Base-by-base conservation (phyloP, 345 rosid genomes). In the Clarkia xantiana region DNA sequence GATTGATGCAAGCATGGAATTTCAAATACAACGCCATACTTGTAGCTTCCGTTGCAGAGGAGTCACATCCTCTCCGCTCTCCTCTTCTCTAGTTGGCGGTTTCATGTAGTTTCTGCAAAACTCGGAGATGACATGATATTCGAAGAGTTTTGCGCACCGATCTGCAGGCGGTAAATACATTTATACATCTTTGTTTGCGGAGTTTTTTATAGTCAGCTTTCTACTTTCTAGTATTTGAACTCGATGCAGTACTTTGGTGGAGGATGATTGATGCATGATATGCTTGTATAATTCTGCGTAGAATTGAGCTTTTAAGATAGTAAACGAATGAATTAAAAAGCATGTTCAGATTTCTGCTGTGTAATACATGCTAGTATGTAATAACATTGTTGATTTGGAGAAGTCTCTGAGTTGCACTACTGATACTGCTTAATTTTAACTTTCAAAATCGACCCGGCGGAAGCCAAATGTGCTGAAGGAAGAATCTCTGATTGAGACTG, bases 101-200 rank as follows among this genome's bases (percentile, higher is more conserved):
- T 11, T 15, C 51, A 19, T 15, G 51, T 19, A 16, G 36, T 14
- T 9, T 19, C 16, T 16, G 39, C 38, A 13, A 15, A 38, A 18
- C 14, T 22, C 19, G 49, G 49, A 13, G 38, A 5, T 25, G 52
- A 5, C 36, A 49, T 49, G 53, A 49, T 42, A 7, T 46, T 46
- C 59, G 6, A 18, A 45, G 47, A 11, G 40, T 42, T 54, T n/a
- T 40, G 49, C 42, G 55, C 38, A 18, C 48, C 54, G 62, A 58
- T 58, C 55, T 58, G 54, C 54, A 42, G 55, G 49, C 43, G 49
- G 62, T 58, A 58, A 16, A 29, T 18, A 8, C 9, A 11, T 2
- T 14, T 3, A 11, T 1, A 19, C 0, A 36, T 15, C 20, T 1
- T 40, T 6, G 53, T 23, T 8, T 49, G 10, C 41, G 10, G 17